Conservation (phyloP, 1,284 basidiomycete species). For the Bjerkandera adusta region DNA sequence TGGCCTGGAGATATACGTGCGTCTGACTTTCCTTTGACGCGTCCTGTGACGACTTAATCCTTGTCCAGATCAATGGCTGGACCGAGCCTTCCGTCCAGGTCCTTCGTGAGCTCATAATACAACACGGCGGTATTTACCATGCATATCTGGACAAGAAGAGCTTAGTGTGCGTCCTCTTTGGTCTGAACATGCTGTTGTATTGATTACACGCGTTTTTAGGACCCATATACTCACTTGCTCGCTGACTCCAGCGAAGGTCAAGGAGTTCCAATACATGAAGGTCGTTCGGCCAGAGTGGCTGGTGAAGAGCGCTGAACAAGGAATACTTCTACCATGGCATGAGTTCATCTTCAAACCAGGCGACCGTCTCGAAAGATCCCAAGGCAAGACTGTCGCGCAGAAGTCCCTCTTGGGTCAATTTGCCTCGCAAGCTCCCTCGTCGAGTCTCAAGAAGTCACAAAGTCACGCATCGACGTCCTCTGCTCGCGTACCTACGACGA, state of each 20-base stretch:
- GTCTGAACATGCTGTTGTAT: not conserved
- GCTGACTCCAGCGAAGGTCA: slow-evolving; percentile 85
- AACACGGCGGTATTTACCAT: slow-evolving; percentile 82
- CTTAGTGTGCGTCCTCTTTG: slow-evolving; percentile 54
- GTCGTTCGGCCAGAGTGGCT: slow-evolving; percentile 90
- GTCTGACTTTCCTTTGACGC: slow-evolving; percentile 13
- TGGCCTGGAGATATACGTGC: slow-evolving; percentile 78
- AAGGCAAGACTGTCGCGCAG: slow-evolving; percentile 44
- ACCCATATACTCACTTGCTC: slow-evolving; percentile 91
- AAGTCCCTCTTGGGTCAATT: slow-evolving; percentile 30
- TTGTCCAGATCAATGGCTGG: slow-evolving; percentile 81
- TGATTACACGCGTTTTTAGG: slow-evolving; percentile 34
- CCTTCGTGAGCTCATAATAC: slow-evolving; percentile 75
- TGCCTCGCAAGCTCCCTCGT: slow-evolving; percentile 11
- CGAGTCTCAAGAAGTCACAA: too few relatives aligned
- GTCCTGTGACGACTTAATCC: not conserved
- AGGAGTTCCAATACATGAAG: slow-evolving; percentile 87
- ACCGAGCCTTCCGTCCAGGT: slow-evolving; percentile 88
- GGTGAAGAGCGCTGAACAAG: slow-evolving; percentile 66
- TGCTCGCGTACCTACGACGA: too few relatives aligned
- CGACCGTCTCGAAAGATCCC: slow-evolving; percentile 44
- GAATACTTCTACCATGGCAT: slow-evolving; percentile 75
- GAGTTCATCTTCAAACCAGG: slow-evolving; percentile 57
- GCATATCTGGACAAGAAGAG: slow-evolving; percentile 83
- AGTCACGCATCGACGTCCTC: too few relatives aligned